A percentile compares a stretch with the other conserved stretches of the same genome.
Conservation (phyloP, 2,329 filamentous ascomycete species). For the Hyphodiscus sp. region DNA sequence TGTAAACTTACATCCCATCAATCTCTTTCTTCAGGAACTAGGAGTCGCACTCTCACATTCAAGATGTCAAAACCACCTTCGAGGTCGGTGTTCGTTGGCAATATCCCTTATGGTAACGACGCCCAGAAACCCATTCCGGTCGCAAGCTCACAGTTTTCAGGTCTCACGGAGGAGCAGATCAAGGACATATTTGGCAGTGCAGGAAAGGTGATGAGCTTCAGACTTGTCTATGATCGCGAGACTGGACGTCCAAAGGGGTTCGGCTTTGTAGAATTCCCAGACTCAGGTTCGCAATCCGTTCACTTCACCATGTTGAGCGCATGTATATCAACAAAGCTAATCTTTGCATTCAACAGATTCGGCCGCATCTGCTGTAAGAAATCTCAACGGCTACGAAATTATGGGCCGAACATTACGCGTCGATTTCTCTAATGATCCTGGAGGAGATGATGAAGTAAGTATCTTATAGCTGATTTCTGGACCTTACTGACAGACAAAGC, state of each 20-base stretch:
- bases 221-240: constrained; percentile 91
- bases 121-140: neutral
- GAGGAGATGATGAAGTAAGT: constrained; percentile 48
- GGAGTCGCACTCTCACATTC: constrained; percentile 17
- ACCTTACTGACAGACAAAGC: constrained; percentile 8
- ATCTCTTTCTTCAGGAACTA: constrained; percentile 6
- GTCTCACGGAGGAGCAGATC: constrained; percentile 93
- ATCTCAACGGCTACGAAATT: constrained; percentile 90
- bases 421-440: constrained; percentile 88
- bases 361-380: constrained; percentile 88
- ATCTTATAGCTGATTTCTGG: too few relatives aligned
- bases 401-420: constrained; percentile 92
- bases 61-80: constrained; percentile 71
- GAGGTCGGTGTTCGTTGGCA: constrained; percentile 77
- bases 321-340: constrained; percentile 5
- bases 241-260: constrained; percentile 94
- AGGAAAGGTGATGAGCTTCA: constrained; percentile 85
- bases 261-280: constrained; percentile 92
- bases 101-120: constrained; percentile 69
- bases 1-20: constrained; percentile 16
- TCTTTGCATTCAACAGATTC: constrained; percentile 45
- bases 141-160: constrained; percentile 39
- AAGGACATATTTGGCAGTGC: constrained; percentile 87
- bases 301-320: neutral
- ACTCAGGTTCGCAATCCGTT: constrained; percentile 57